Percentiles rank a stretch among this genome's conserved stretches.
Evolutionary conservation across 305 asterid species (phyloP).

Genomic region (Fraxinus ornus): DNA sequence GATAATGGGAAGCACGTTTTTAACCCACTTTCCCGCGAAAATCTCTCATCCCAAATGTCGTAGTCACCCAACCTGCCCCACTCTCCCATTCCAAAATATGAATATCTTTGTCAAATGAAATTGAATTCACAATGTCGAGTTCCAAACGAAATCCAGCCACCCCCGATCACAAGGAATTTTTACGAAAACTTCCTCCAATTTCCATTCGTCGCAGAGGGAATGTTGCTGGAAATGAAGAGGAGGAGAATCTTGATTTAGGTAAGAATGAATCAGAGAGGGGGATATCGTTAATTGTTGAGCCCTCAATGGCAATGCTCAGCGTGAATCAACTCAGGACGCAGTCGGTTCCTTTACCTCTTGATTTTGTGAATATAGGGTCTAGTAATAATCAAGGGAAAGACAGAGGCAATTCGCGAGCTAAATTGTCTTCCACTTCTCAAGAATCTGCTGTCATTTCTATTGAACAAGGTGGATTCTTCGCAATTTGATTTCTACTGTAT

Average conservation of each 20-base stretch:
- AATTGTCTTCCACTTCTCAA: constrained; percentile 28
- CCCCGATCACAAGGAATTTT: constrained; percentile 30
- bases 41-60: constrained; percentile 40
- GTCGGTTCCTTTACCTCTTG: constrained; percentile 51
- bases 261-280: constrained; percentile 20
- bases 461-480: constrained; percentile 49
- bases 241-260: constrained; percentile 25
- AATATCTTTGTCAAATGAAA: constrained; percentile 26
- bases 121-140: constrained; percentile 35
- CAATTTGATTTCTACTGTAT: neutral
- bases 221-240: constrained; percentile 20
- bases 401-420: constrained; percentile 22
- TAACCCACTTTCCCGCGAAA: constrained; percentile 73
- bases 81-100: constrained; percentile 26
- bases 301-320: constrained; percentile 45
- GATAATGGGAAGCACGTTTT: constrained; percentile 46
- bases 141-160: constrained; percentile 30
- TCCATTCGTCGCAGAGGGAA: constrained; percentile 39
- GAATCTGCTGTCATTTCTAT: constrained; percentile 33
- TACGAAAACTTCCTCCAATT: constrained; percentile 60
- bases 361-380: constrained; percentile 25
- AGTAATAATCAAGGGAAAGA: constrained; percentile 17
- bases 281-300: constrained; percentile 44
- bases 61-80: neutral
- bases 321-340: constrained; percentile 79